A percentile compares a stretch with the other conserved stretches of the same genome.
These are phyloP conservation scores for Rhodotorula mucilaginosa DNA, from an alignment of 1,284 basidiomycete species.

Conservation along the genomic window DNA sequence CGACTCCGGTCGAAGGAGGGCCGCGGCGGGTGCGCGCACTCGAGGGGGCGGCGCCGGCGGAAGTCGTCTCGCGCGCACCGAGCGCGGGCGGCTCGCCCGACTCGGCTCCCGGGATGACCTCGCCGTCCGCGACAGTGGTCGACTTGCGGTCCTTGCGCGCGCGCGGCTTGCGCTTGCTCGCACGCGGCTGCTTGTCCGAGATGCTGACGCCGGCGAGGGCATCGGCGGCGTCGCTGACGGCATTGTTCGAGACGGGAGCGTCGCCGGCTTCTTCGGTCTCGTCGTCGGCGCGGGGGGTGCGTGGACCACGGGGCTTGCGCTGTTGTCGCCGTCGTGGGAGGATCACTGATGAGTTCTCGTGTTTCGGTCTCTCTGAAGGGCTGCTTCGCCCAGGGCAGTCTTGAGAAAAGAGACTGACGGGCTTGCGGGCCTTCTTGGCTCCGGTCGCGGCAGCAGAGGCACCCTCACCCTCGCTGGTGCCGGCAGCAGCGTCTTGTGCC, in stretches of 20 bases:
- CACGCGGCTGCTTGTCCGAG: conserved; percentile 6
- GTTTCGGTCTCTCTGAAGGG: background rate
- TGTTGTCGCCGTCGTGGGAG: background rate
- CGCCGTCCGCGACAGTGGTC: conserved; percentile 54
- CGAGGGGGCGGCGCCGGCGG: conserved; percentile 50
- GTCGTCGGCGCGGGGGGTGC: conserved; percentile 30
- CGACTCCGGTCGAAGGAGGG: conserved; percentile 71
- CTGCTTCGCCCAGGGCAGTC: too few species aligned
- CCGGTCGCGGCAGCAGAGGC: conserved; percentile 55
- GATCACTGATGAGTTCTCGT: background rate
- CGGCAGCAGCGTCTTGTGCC: conserved; percentile 19
- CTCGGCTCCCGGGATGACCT: conserved; percentile 8
- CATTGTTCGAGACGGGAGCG: conserved; percentile 23
- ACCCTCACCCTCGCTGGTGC: conserved; percentile 58
- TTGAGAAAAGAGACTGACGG: conserved; percentile 3
- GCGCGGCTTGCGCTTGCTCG: conserved; percentile 35
- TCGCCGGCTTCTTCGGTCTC: conserved; percentile 41
- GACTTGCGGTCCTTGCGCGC: conserved; percentile 55
- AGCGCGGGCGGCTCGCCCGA: conserved; percentile 41
- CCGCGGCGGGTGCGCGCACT: conserved; percentile 58
- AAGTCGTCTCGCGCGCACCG: conserved; percentile 43
- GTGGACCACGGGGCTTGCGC: conserved; percentile 35
- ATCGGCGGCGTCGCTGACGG: conserved; percentile 26
- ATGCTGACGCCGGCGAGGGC: conserved; percentile 25
- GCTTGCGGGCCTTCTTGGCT: conserved; percentile 25